phyloP scores from a whole-genome alignment of 2,329 filamentous ascomycete species.

The Sporothrix brasiliensis region DNA sequence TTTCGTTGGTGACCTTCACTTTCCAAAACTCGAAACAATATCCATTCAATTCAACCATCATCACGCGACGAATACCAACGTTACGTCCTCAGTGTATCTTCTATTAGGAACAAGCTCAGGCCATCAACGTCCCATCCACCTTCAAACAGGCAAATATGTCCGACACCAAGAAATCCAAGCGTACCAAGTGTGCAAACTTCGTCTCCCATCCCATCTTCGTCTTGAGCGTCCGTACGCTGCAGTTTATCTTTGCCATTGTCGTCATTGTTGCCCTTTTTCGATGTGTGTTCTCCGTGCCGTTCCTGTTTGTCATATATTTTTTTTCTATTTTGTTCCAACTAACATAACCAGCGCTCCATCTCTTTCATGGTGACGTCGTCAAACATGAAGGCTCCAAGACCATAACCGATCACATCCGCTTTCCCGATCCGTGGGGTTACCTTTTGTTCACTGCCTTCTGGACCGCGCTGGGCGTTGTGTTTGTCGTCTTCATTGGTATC shows the following conservation, averaged over 20 bases:
- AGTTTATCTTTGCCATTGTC: constrained; percentile 7
- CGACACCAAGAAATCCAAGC: not conserved
- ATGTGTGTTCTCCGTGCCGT: not conserved
- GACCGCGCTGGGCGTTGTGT: not conserved
- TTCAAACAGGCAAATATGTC: not conserved
- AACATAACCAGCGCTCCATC: not conserved
- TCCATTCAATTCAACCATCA: no score
- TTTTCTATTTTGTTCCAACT: not conserved
- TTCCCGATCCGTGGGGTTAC: constrained; percentile 16
- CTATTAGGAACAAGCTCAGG: no score
- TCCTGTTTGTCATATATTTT: no score
- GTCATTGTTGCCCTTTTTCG: not conserved
- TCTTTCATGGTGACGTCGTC: not conserved
- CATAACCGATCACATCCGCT: not conserved
- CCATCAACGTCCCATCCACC: no score
- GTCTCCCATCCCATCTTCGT: not conserved
- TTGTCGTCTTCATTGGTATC: not conserved
- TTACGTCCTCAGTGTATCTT: no score
- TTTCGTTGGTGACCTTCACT: no score
- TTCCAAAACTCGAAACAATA: no score
- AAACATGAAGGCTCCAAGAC: not conserved
- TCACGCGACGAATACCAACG: no score
- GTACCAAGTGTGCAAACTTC: not conserved
- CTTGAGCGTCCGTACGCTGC: not conserved
- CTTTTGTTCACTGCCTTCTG: constrained; percentile 9